Evolutionary conservation across 306 rosid species (phyloP), one percentile per base, ranked within the genome.

Genomic region (Quercus parvula): DNA sequence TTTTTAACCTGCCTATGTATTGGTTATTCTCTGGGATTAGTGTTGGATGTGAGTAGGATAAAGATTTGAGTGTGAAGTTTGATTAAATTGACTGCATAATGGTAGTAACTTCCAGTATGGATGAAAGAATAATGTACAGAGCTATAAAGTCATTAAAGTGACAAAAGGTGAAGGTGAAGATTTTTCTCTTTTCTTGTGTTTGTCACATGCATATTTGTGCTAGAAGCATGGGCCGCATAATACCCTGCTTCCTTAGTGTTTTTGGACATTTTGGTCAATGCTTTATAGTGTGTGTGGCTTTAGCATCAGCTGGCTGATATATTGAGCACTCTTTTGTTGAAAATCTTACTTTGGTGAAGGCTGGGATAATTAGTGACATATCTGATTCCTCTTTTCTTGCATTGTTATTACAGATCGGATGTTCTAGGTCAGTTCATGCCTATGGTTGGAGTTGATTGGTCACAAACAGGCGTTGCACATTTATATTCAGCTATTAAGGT

Each of bases 381-480:
- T 25, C 83, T 74, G 41, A 67, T 71, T 80, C 75, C 49, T 67
- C 41, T 61, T 66, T 73, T 22, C 54, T 84, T 73, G 73, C 76
- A 75, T 78, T 73, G 73, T 46, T 75, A 54, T 80, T 75, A 56
- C 86, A 96, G 99, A 79, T 96, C 99, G 54, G 98, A 96, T 78
- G 98, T 96, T 87, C 91, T 96, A n/a, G 99, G 98, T 74, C 99
- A 96, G 86, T 92, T 96, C 93, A 96, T 96, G 99, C 99, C 99
- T 67, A 73, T 96, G 90, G 98, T 96, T 81, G 99, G 99, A 71
- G 83, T 93, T 67, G 99, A 96, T 81, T 96, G 99, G 99, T 96
- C 99, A 77, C 99, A 96, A 74, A 89, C 92, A 58, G 99, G 99
- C 56, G 99, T 96, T 79, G 83, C 99, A 27, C 94, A 91, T 86